phyloP scores from a whole-genome alignment of 2,329 filamentous ascomycete species.

The Colletotrichum cereale region DNA sequence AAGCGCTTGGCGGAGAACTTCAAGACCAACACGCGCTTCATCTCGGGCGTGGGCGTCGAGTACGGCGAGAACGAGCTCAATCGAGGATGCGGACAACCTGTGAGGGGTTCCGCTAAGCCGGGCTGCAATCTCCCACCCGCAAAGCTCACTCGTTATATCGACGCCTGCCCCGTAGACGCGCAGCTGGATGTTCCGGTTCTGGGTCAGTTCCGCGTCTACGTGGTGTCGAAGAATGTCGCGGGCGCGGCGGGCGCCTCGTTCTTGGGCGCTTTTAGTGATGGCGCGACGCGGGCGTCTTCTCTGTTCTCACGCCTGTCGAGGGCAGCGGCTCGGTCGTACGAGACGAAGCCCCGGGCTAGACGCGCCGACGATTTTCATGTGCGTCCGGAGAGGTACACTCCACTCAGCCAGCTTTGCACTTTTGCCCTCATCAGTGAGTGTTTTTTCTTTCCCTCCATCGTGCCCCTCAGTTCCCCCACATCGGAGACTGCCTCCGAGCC shows the following conservation, averaged over 20 bases:
- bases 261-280: conserved; percentile 68
- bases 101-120: conserved; percentile 62
- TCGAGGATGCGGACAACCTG: conserved; percentile 53
- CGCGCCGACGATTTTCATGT: conserved; percentile 73
- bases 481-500: neutral
- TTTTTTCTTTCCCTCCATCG: neutral
- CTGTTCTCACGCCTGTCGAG: conserved; percentile 70
- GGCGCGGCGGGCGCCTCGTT: conserved; percentile 61
- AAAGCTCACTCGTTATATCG: conserved; percentile 79
- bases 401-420: conserved; percentile 69
- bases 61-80: conserved; percentile 66
- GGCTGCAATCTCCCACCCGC: conserved; percentile 73
- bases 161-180: conserved; percentile 81
- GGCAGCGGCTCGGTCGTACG: conserved; percentile 72
- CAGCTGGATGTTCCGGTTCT: conserved; percentile 83
- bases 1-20: conserved; percentile 76
- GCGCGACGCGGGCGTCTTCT: conserved; percentile 62
- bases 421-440: conserved; percentile 74
- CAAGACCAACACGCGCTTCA: conserved; percentile 77
- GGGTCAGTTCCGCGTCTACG: conserved; percentile 81
- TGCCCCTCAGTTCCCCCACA: neutral
- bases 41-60: conserved; percentile 77
- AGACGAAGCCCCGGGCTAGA: conserved; percentile 60
- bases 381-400: conserved; percentile 76
- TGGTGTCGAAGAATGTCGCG: conserved; percentile 73